A percentile compares a stretch with the other conserved stretches of the same genome.
Evolutionary conservation across 1,284 basidiomycete genomes (phyloP).

Genomic region (Chalciporus sp.): DNA sequence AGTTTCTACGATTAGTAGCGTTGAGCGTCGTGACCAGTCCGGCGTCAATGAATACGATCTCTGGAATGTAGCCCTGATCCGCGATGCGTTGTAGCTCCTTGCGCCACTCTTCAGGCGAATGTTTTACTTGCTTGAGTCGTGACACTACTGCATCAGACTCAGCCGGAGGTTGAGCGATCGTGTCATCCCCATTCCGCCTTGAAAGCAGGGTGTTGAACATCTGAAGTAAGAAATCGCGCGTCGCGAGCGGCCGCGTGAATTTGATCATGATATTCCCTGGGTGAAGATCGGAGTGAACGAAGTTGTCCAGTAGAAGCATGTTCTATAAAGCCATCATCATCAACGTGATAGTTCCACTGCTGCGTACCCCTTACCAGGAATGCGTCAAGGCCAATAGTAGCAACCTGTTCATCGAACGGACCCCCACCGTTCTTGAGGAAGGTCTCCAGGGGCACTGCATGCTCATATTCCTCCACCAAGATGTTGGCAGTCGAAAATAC

Average conservation of each 20-base stretch:
- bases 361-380: conserved; percentile 71
- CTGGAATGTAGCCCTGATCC: conserved; percentile 83
- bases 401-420: conserved; percentile 87
- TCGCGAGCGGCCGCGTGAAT: conserved; percentile 81
- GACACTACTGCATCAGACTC: conserved; percentile 73
- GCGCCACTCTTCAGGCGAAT: conserved; percentile 71
- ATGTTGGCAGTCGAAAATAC: conserved; percentile 81
- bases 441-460: conserved; percentile 88
- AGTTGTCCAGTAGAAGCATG: conserved; percentile 98
- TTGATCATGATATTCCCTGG: conserved; percentile 99
- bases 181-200: conserved; percentile 33
- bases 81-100: conserved; percentile 68
- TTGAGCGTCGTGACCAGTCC: conserved; percentile 91
- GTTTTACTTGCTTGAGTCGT: conserved; percentile 57
- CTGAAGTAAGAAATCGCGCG: conserved; percentile 58
- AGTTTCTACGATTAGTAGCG: conserved; percentile 83
- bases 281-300: conserved; percentile 94
- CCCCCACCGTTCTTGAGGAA: conserved; percentile 92
- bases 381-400: conserved; percentile 92
- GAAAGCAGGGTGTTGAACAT: conserved; percentile 48
- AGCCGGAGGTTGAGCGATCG: conserved; percentile 37
- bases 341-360: conserved; percentile 8
- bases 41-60: conserved; percentile 96
- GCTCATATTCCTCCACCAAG: conserved; percentile 91
- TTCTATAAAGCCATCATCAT: conserved; percentile 54